Evolutionary conservation across 352 stramenopile species (phyloP).

Genomic region (Globisporangium apiculatum): DNA sequence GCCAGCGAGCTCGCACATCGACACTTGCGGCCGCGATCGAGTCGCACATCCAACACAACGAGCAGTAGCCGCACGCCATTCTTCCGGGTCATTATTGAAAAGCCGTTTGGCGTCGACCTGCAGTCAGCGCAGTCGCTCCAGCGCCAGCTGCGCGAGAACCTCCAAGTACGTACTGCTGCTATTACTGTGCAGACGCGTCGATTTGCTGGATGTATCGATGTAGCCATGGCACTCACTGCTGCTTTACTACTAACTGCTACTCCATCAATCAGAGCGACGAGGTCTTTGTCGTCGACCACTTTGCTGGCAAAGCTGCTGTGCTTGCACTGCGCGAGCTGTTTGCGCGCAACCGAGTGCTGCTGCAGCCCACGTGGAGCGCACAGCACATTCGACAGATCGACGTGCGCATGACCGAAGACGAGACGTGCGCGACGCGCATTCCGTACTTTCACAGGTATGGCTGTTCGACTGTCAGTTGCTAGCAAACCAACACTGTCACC

Average conservation of each 20-base stretch:
- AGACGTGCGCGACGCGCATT: constrained; percentile 49
- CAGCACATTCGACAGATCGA: constrained; percentile 16
- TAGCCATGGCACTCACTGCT: too few species aligned
- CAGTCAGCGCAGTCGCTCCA: constrained; percentile 40
- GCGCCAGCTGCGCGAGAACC: constrained; percentile 23
- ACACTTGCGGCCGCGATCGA: constrained; percentile 19
- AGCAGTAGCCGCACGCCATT: constrained; percentile 15
- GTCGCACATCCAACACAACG: not conserved
- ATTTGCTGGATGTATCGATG: too few species aligned
- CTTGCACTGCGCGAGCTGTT: constrained; percentile 49
- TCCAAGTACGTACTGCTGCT: constrained; percentile 17
- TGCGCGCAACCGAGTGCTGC: constrained; percentile 25
- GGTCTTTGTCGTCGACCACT: constrained; percentile 84
- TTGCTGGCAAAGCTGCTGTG: constrained; percentile 71
- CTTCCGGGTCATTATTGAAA: constrained; percentile 72
- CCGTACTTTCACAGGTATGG: constrained; percentile 61
- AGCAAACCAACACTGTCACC: too few species aligned
- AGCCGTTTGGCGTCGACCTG: constrained; percentile 67
- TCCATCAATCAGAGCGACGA: constrained; percentile 32
- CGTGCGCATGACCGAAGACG: constrained; percentile 66
- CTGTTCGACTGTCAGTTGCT: not conserved
- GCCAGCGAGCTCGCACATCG: constrained; percentile 24
- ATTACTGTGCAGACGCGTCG: not conserved
- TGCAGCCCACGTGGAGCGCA: constrained; percentile 27
- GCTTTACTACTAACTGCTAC: too few species aligned